These are phyloP conservation scores for Silybum marianum DNA, from an alignment of 129 eudicot genomes.

Conservation along the genomic window DNA sequence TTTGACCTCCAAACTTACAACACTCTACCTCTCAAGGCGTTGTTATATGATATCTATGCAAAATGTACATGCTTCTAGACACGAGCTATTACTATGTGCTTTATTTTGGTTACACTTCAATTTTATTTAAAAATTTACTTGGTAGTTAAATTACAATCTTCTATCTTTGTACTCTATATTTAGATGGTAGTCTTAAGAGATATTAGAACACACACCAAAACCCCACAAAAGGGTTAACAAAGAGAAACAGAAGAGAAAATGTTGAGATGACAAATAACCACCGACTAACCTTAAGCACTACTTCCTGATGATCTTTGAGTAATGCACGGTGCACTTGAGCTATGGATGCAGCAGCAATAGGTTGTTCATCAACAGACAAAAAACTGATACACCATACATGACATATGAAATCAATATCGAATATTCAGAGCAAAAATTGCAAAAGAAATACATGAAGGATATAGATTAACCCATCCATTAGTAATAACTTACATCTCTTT, in stretches of 20 bases:
- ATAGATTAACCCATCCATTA: conserved; percentile 2
- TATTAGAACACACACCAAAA: background rate
- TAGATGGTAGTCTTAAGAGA: background rate
- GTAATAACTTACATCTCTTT: conserved; percentile 66
- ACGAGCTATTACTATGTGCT: conserved; percentile 5
- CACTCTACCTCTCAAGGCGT: background rate
- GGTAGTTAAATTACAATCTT: background rate
- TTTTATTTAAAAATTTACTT: background rate
- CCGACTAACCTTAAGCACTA: conserved; percentile 84
- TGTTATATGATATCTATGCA: background rate
- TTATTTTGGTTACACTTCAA: background rate
- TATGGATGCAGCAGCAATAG: conserved; percentile 99
- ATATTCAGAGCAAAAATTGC: background rate
- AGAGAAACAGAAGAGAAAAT: conserved; percentile 7
- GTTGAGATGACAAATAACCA: background rate
- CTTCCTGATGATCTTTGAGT: conserved; percentile 70
- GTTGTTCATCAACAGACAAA: conserved; percentile 78
- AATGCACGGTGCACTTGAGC: conserved; percentile 96
- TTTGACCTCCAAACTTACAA: no score
- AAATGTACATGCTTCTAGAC: background rate
- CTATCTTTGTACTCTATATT: conserved; percentile 2
- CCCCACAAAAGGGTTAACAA: background rate
- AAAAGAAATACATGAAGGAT: background rate
- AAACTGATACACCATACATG: conserved; percentile 50
- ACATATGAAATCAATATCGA: conserved; percentile 12